Base-by-base conservation (phyloP, 805 yeast genomes). In the Candida andamanensis region DNA sequence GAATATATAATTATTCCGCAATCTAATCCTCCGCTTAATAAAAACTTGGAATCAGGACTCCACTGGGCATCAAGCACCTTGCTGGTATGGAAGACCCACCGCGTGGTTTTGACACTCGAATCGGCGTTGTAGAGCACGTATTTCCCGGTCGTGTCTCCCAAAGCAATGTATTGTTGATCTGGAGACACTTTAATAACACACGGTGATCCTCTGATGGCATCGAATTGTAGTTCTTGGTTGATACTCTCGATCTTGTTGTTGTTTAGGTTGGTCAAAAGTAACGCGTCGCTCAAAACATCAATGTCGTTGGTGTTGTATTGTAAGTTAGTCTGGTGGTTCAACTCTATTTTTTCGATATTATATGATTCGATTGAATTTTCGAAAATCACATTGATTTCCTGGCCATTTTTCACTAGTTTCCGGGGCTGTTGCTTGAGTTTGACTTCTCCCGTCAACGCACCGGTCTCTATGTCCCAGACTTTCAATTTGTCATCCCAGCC, bases 71-170 rank as follows among this genome's bases (percentile, higher is more conserved):
- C 72, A 37, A 76, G 77, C 41, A 92, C 81, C 34, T 74, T 78
- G 35, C 95, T 80, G 2, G 89, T 84, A 54, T 92, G 97, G 77
- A 85, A 90, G 0, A 95, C 80, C 99, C 99, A 92, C 52, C 97
- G 75, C 0, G 94, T 76, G 2, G 97, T 86, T 22, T 78, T 70
- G 6, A 85, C 60, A 3, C 70, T 44, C 30, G 64, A 72, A 24
- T 76, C 78, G 5, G 77, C 53, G 41, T 76, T 69, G 57, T 76
- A 86, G 22, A 89, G 66, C n/a, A 80, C 59, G 42, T 87, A 85
- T 55, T 90, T 92, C 20, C 98, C 98, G 32, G 81, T 67, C 4
- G 69, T 68, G 48, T 89, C 97, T 32, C 96, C 97, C 16, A 81
- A 83, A 1, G 97, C 97, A 12, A 82, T 66, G 39, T 61, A 72